Evolutionary conservation across 495 filamentous ascomycete species (phyloP).

Genomic region (Tuber magnatum): DNA sequence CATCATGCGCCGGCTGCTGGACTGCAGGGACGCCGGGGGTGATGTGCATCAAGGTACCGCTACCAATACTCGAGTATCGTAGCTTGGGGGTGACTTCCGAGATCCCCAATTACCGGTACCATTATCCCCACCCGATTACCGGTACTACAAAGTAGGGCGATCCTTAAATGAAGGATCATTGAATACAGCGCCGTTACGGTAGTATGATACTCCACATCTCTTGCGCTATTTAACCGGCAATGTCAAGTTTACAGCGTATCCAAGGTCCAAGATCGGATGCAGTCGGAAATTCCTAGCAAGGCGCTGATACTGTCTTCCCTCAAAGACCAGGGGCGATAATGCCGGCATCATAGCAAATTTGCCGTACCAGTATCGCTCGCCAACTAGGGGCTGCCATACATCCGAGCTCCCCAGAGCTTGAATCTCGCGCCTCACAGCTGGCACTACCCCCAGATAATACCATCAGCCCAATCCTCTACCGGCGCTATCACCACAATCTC

Average conservation of each 20-base stretch:
- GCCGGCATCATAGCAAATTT: no score
- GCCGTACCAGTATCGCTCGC: no score
- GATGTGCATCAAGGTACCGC: not conserved
- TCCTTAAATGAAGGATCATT: no score
- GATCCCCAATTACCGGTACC: not conserved
- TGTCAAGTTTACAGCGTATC: not conserved
- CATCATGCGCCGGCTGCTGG: not conserved
- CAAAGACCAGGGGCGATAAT: no score
- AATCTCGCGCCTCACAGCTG: not conserved
- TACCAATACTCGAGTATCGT: not conserved
- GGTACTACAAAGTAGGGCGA: not conserved
- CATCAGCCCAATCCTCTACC: not conserved
- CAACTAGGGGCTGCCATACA: no score
- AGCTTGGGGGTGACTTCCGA: not conserved
- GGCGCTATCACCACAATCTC: not conserved
- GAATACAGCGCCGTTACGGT: no score
- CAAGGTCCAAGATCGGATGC: not conserved
- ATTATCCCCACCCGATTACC: not conserved
- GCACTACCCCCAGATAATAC: not conserved
- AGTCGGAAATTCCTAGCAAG: not conserved
- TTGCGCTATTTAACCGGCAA: not conserved
- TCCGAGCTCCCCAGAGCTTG: no score
- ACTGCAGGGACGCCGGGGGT: not conserved
- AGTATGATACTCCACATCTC: no score
- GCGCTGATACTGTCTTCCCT: no score